These are phyloP conservation scores for Naganishia vaughanmartiniae DNA, from an alignment of 768 basidiomycete species.

Conservation along the genomic window DNA sequence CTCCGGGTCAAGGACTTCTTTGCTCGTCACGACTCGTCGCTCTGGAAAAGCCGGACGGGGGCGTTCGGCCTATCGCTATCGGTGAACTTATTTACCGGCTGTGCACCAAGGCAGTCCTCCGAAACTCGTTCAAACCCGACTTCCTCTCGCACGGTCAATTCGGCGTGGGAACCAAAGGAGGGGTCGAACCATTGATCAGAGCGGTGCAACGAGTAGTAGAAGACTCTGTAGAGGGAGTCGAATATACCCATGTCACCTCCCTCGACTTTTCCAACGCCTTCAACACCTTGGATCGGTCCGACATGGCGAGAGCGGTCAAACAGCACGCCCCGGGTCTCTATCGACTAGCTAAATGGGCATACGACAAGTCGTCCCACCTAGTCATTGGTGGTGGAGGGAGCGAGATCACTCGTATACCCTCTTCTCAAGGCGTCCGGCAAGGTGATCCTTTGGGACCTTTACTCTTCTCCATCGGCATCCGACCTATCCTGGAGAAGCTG, in stretches of 20 bases:
- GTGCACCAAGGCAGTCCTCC: slow-evolving; percentile 34
- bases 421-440: slow-evolving; percentile 37
- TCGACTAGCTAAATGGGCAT: slow-evolving; percentile 26
- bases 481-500: slow-evolving; percentile 28
- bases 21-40: slow-evolving; percentile 30
- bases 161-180: slow-evolving; percentile 33
- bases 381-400: background rate
- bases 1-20: slow-evolving; percentile 30
- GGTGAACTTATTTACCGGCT: too few relatives aligned
- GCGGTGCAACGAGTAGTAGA: slow-evolving; percentile 31
- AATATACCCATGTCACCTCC: slow-evolving; percentile 26
- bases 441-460: slow-evolving; percentile 37
- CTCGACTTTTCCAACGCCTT: slow-evolving; percentile 42
- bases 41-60: too few relatives aligned
- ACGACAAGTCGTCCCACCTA: slow-evolving; percentile 6
- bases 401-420: background rate
- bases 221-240: slow-evolving; percentile 4
- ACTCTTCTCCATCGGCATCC: slow-evolving; percentile 34
- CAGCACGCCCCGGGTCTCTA: slow-evolving; percentile 33
- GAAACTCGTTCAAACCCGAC: slow-evolving; percentile 10
- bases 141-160: slow-evolving; percentile 31
- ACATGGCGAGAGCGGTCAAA: slow-evolving; percentile 15
- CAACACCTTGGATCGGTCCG: slow-evolving; percentile 27
- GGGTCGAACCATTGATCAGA: slow-evolving; percentile 32
- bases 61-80: too few relatives aligned